These are phyloP conservation scores for Penicillium sp. DNA, from an alignment of 2,329 filamentous ascomycete species.

Conservation along the genomic window DNA sequence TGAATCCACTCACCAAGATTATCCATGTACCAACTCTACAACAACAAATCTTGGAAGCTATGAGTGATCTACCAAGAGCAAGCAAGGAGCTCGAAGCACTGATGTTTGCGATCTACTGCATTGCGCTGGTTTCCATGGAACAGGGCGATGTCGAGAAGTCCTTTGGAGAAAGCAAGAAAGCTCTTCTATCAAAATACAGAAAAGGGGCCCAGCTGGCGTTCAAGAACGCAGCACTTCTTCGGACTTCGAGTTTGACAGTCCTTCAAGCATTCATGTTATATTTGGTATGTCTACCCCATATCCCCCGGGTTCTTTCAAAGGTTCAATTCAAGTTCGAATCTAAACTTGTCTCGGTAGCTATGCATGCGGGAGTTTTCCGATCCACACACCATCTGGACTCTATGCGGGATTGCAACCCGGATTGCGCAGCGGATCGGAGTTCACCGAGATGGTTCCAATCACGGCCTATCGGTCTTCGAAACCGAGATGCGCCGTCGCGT, in stretches of 20 bases:
- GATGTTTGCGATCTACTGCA: constrained; percentile 68
- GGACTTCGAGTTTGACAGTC: constrained; percentile 47
- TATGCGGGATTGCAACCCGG: constrained; percentile 50
- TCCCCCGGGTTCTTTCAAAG: not conserved
- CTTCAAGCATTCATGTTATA: constrained; percentile 52
- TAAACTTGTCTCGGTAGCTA: constrained; percentile 14
- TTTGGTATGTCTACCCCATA: constrained; percentile 30
- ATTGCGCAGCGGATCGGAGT: constrained; percentile 53
- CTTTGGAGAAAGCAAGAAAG: constrained; percentile 23
- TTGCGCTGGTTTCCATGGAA: constrained; percentile 43
- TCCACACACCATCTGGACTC: constrained; percentile 54
- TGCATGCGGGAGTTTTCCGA: constrained; percentile 45
- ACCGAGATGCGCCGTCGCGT: constrained; percentile 41
- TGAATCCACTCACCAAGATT: constrained; percentile 73
- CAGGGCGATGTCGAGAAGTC: constrained; percentile 19
- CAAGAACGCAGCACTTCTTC: constrained; percentile 36
- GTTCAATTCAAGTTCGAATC: not conserved
- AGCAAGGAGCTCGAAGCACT: constrained; percentile 56
- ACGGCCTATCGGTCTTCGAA: constrained; percentile 51
- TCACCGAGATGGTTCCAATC: constrained; percentile 49
- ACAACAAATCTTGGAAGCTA: constrained; percentile 28
- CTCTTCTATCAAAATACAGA: constrained; percentile 17
- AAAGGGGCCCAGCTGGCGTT: constrained; percentile 21
- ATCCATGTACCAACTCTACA: constrained; percentile 63
- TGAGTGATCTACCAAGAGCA: constrained; percentile 17